Percentiles rank a stretch among this genome's conserved stretches.
These are phyloP conservation scores for Mycosarcoma maydis DNA, from an alignment of 1,284 basidiomycete genomes.

Conservation along the genomic window DNA sequence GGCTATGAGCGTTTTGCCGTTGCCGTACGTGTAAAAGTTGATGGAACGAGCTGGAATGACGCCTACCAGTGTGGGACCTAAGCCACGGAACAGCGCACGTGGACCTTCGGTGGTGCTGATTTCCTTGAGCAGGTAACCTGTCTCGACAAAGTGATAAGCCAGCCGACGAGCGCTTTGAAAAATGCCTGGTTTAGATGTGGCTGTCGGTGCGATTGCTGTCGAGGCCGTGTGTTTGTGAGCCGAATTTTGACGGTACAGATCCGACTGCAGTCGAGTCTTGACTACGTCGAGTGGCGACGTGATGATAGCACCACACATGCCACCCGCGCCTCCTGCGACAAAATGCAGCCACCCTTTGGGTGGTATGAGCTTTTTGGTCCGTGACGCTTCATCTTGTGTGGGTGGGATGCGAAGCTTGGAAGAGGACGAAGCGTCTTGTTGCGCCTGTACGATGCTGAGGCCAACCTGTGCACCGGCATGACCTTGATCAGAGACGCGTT, in stretches of 20 bases:
- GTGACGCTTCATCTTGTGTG: neutral
- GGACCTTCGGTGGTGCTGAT: constrained; percentile 81
- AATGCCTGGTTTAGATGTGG: constrained; percentile 21
- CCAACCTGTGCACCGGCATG: constrained; percentile 47
- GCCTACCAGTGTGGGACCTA: constrained; percentile 92
- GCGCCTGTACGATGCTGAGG: constrained; percentile 15
- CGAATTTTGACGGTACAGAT: constrained; percentile 76
- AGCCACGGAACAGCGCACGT: constrained; percentile 89
- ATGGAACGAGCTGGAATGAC: constrained; percentile 90
- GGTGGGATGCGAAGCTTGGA: constrained; percentile 7
- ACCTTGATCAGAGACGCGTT: constrained; percentile 11
- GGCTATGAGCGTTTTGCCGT: constrained; percentile 90
- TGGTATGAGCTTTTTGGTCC: constrained; percentile 28
- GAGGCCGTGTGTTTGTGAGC: neutral
- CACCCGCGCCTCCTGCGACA: constrained; percentile 75
- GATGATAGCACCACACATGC: constrained; percentile 96
- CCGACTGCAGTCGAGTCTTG: constrained; percentile 94
- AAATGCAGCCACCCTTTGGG: constrained; percentile 68
- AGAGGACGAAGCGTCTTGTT: constrained; percentile 21
- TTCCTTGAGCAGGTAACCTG: constrained; percentile 78
- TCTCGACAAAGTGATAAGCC: constrained; percentile 93
- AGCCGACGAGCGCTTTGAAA: constrained; percentile 71
- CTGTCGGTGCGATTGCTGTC: neutral
- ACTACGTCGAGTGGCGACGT: constrained; percentile 98
- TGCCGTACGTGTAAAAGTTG: constrained; percentile 98